These are phyloP conservation scores for Aurantiochytrium sp. DNA, from an alignment of 108 stramenopile genomes.

Conservation along the genomic window DNA sequence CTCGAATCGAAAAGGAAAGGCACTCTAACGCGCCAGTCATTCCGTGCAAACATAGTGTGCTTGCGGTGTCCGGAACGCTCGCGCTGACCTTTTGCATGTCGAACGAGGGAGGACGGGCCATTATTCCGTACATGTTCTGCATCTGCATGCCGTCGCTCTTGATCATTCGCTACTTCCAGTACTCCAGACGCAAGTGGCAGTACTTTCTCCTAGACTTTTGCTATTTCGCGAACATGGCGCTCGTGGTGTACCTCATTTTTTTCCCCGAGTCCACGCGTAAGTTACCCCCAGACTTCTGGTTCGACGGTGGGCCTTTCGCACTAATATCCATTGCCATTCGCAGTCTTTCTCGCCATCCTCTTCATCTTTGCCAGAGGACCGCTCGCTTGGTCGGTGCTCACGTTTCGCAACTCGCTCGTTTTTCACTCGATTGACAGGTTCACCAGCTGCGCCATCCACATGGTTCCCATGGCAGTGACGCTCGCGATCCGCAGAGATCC, in stretches of 20 bases:
- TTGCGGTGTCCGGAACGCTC: background rate
- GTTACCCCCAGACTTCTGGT: background rate
- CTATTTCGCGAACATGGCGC: slow-evolving; percentile 35
- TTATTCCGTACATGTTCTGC: background rate
- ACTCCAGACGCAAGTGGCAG: slow-evolving; percentile 5
- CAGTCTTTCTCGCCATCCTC: background rate
- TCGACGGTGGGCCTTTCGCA: no score
- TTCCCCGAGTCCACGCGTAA: background rate
- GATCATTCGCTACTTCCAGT: background rate
- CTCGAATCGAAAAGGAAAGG: no score
- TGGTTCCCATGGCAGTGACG: background rate
- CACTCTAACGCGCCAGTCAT: no score
- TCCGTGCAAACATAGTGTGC: background rate
- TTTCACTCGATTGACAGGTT: slow-evolving; percentile 33
- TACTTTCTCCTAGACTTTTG: slow-evolving; percentile 39
- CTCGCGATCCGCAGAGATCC: background rate
- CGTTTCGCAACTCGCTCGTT: slow-evolving; percentile 37
- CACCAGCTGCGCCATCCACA: background rate
- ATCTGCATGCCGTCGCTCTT: background rate
- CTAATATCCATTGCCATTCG: background rate
- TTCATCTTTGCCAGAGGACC: slow-evolving; percentile 31
- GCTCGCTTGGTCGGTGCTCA: slow-evolving; percentile 23
- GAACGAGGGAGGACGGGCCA: background rate
- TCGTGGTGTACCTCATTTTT: slow-evolving; percentile 27
- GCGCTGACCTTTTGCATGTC: background rate